A percentile compares a stretch with the other conserved stretches of the same genome.
Conservation (phyloP, 345 rosid species). For the Pistacia atlantica region DNA sequence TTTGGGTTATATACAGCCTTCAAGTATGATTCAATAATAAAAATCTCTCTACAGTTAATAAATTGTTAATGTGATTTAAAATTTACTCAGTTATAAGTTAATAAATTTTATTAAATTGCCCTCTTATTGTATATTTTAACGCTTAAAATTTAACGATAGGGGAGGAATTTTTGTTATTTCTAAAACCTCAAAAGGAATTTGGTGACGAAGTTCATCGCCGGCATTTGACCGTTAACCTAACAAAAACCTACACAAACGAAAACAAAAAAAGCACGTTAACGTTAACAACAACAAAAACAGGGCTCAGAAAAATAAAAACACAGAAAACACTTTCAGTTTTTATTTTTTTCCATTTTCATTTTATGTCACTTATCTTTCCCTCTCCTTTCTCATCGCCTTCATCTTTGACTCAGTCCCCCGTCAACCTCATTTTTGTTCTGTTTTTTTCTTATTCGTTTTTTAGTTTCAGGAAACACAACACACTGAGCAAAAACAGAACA, state of each 20-base stretch:
- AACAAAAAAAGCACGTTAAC: neutral
- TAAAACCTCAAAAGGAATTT: no score
- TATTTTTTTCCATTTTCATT: neutral
- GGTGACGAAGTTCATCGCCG: conserved; percentile 2
- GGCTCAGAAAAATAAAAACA: neutral
- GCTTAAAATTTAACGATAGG: no score
- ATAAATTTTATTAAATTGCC: no score
- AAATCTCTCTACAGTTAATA: no score
- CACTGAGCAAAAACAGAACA: conserved; percentile 8
- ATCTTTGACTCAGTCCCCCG: conserved; percentile 24
- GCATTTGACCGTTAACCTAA: conserved; percentile 30
- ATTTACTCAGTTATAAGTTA: no score
- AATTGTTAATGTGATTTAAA: no score
- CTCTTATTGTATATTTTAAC: no score
- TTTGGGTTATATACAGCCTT: no score
- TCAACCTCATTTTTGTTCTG: neutral
- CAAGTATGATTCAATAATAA: no score
- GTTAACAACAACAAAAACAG: conserved; percentile 5
- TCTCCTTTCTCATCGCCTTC: conserved; percentile 2
- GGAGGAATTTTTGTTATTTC: no score
- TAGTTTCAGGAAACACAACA: conserved; percentile 8
- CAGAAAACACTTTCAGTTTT: neutral
- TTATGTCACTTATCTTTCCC: conserved; percentile 6
- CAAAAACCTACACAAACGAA: conserved; percentile 2
- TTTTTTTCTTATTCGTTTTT: no score